phyloP scores from a whole-genome alignment of 1,284 basidiomycete species.

The Schizophyllum amplum region DNA sequence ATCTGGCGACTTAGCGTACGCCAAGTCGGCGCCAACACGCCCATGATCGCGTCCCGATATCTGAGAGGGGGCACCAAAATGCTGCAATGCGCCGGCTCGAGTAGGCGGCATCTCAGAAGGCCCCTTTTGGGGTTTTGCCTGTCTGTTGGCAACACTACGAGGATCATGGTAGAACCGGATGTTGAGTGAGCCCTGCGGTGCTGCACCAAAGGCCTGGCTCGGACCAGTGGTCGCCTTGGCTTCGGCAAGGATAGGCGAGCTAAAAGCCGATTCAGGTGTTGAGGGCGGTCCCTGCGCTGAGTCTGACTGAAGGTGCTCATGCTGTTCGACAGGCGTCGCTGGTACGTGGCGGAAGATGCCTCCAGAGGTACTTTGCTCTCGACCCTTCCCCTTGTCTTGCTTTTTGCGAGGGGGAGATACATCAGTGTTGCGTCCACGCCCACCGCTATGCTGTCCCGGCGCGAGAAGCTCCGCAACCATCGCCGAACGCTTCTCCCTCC shows the following conservation, averaged over 20 bases:
- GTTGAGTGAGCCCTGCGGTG: neutral
- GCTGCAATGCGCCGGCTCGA: too few relatives aligned
- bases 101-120: too few relatives aligned
- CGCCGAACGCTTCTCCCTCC: neutral
- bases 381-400: neutral
- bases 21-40: too few relatives aligned
- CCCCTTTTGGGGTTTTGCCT: neutral
- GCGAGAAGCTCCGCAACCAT: neutral
- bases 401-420: neutral
- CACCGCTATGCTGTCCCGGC: neutral
- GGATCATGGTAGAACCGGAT: neutral
- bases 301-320: neutral
- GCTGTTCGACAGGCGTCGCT: neutral
- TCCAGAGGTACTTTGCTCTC: neutral
- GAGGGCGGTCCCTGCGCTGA: neutral
- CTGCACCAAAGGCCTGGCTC: neutral
- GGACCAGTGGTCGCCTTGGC: neutral
- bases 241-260: neutral
- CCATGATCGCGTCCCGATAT: too few relatives aligned
- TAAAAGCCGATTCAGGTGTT: neutral
- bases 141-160: neutral
- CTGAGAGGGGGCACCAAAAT: neutral
- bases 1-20: too few relatives aligned
- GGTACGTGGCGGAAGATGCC: neutral
- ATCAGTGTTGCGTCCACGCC: neutral